A percentile compares a stretch with the other conserved stretches of the same genome.
Evolutionary conservation across 192 early-diverging fungal genomes (phyloP).

Genomic region (Rhizoclosmatium sp.): DNA sequence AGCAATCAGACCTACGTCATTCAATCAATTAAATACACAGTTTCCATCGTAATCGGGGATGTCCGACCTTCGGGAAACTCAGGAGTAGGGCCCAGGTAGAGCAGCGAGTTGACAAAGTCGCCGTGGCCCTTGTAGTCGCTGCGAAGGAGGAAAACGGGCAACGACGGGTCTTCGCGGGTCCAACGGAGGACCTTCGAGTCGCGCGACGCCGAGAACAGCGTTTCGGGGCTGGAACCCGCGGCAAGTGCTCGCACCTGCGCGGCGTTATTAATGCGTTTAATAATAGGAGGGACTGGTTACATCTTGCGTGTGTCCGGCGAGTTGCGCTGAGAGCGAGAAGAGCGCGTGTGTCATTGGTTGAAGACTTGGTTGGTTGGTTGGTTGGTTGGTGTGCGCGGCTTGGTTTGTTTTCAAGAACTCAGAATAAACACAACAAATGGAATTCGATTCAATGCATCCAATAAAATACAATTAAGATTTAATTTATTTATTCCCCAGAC

Average conservation of each 20-base stretch:
- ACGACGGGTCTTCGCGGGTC: constrained; percentile 73
- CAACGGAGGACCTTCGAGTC: constrained; percentile 48
- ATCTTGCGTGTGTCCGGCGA: constrained; percentile 33
- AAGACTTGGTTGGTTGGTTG: no score
- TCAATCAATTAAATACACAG: background rate
- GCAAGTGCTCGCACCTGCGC: constrained; percentile 74
- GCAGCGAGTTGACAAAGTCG: constrained; percentile 82
- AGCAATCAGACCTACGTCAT: constrained; percentile 75
- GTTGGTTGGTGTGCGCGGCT: no score
- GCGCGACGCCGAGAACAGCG: constrained; percentile 67
- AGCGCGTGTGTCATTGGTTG: background rate
- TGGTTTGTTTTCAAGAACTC: no score
- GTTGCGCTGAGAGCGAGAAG: constrained; percentile 10
- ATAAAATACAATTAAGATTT: no score
- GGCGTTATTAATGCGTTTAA: background rate
- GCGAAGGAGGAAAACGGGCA: constrained; percentile 54
- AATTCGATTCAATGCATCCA: no score
- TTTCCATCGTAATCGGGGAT: background rate
- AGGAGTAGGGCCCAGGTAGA: constrained; percentile 61
- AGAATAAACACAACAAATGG: no score
- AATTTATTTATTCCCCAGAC: no score
- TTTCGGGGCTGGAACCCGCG: constrained; percentile 56
- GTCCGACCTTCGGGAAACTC: constrained; percentile 69
- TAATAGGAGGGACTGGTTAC: background rate
- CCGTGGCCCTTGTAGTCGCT: constrained; percentile 70